phyloP scores from a whole-genome alignment of 1,284 basidiomycete genomes.

The Ustilago crameri region DNA sequence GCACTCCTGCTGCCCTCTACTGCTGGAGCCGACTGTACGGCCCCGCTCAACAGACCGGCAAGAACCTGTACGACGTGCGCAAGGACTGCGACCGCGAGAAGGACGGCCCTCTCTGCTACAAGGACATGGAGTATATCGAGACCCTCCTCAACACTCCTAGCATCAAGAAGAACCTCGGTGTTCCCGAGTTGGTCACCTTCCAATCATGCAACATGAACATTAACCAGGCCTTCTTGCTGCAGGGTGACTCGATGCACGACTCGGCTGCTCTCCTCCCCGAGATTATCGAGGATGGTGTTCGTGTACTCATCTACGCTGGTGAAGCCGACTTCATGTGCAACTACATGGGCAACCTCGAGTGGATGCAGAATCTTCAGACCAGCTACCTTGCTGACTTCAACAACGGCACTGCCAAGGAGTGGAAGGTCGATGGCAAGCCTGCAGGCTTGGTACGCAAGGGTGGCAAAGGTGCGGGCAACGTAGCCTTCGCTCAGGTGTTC shows the following conservation, averaged over 20 bases:
- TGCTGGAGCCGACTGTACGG: slow-evolving; percentile 71
- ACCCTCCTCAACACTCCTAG: slow-evolving; percentile 69
- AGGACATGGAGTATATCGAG: slow-evolving; percentile 74
- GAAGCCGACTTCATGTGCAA: slow-evolving; percentile 79
- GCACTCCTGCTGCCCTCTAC: slow-evolving; percentile 71
- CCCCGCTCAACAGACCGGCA: slow-evolving; percentile 71
- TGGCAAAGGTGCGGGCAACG: slow-evolving; percentile 60
- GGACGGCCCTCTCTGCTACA: slow-evolving; percentile 73
- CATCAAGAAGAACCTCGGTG: slow-evolving; percentile 81
- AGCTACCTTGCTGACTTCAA: slow-evolving; percentile 56
- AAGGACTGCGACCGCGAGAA: slow-evolving; percentile 76
- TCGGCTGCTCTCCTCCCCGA: slow-evolving; percentile 78
- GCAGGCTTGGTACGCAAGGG: slow-evolving; percentile 58
- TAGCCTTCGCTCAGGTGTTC: slow-evolving; percentile 54
- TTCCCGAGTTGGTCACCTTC: slow-evolving; percentile 74
- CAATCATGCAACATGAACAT: slow-evolving; percentile 71
- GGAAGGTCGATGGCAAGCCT: slow-evolving; percentile 52
- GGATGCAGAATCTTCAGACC: slow-evolving; percentile 59
- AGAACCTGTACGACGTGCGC: slow-evolving; percentile 82
- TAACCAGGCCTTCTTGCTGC: slow-evolving; percentile 77
- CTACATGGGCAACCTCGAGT: slow-evolving; percentile 63
- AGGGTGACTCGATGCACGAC: slow-evolving; percentile 83
- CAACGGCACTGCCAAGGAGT: slow-evolving; percentile 48
- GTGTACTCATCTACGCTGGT: slow-evolving; percentile 84
- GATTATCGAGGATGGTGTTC: slow-evolving; percentile 79